phyloP scores from a whole-genome alignment of 495 filamentous ascomycete species.

The Daldinia bambusicola region DNA sequence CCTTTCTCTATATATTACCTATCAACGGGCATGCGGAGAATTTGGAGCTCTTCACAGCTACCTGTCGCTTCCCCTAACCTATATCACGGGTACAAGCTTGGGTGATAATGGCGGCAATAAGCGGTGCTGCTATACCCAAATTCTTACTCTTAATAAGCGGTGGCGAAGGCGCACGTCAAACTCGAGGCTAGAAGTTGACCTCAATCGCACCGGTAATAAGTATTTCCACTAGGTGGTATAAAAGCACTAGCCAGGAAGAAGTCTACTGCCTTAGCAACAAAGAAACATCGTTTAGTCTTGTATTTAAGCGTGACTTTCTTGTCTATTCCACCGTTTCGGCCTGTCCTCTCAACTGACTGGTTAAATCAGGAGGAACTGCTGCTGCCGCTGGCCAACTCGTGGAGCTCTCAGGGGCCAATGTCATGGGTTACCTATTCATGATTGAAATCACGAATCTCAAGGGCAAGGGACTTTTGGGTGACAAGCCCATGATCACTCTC shows the following conservation, averaged over 20 bases:
- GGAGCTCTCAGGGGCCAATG: conserved; percentile 80
- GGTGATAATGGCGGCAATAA: conserved; percentile 13
- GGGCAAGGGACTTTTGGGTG: conserved; percentile 84
- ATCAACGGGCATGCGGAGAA: background rate
- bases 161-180: conserved; percentile 1
- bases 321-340: conserved; percentile 17
- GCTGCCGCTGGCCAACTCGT: conserved; percentile 88
- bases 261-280: background rate
- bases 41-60: background rate
- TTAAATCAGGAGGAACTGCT: conserved; percentile 81
- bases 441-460: conserved; percentile 96
- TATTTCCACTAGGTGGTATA: conserved; percentile 5
- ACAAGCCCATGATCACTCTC: conserved; percentile 84
- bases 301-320: conserved; percentile 23
- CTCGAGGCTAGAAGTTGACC: conserved; percentile 10
- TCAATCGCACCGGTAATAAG: conserved; percentile 14
- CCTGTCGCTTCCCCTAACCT: background rate
- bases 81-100: conserved; percentile 8
- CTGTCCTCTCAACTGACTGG: conserved; percentile 33
- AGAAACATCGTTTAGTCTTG: conserved; percentile 13
- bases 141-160: conserved; percentile 9
- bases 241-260: background rate
- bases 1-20: background rate
- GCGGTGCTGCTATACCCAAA: conserved; percentile 9
- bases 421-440: conserved; percentile 92